Evolutionary conservation across 2,329 filamentous ascomycete species (phyloP).

Genomic region (Arthroderma sp.): DNA sequence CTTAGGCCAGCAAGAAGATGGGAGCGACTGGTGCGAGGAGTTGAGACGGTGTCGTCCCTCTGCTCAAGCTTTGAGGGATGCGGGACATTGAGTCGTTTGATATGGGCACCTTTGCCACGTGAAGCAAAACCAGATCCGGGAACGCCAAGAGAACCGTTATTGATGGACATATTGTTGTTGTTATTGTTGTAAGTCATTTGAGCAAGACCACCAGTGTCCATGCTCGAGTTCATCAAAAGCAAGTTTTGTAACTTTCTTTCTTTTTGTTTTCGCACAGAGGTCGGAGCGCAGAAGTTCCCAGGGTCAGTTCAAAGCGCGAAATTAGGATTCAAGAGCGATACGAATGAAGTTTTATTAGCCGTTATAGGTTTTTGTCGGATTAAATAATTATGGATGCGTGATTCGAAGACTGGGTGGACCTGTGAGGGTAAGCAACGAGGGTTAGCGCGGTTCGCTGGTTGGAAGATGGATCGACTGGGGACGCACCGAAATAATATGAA

Average conservation of each 20-base stretch:
- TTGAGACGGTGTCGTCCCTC: slow-evolving; percentile 56
- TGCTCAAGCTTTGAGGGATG: slow-evolving; percentile 56
- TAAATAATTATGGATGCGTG: too few relatives aligned
- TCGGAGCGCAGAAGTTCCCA: not conserved
- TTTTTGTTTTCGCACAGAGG: slow-evolving; percentile 7
- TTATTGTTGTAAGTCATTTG: slow-evolving; percentile 83
- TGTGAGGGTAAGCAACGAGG: too few relatives aligned
- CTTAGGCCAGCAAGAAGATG: slow-evolving; percentile 86
- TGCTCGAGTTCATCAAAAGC: slow-evolving; percentile 24
- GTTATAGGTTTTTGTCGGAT: not conserved
- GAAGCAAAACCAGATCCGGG: slow-evolving; percentile 73
- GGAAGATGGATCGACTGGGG: too few relatives aligned
- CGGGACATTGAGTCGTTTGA: slow-evolving; percentile 77
- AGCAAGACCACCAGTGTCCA: slow-evolving; percentile 98
- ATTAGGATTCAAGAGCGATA: slow-evolving; percentile 1
- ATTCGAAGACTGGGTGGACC: too few relatives aligned
- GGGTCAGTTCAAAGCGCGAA: not conserved
- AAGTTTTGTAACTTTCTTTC: slow-evolving; percentile 16
- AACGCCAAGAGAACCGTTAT: slow-evolving; percentile 56
- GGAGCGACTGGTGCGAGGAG: slow-evolving; percentile 84
- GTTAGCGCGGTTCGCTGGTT: too few relatives aligned
- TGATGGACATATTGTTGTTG: slow-evolving; percentile 55
- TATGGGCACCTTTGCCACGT: slow-evolving; percentile 67
- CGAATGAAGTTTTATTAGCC: not conserved
- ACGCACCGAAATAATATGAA: not conserved